Conservation (phyloP, 1,284 basidiomycete genomes). For the Dichomitus squalens region DNA sequence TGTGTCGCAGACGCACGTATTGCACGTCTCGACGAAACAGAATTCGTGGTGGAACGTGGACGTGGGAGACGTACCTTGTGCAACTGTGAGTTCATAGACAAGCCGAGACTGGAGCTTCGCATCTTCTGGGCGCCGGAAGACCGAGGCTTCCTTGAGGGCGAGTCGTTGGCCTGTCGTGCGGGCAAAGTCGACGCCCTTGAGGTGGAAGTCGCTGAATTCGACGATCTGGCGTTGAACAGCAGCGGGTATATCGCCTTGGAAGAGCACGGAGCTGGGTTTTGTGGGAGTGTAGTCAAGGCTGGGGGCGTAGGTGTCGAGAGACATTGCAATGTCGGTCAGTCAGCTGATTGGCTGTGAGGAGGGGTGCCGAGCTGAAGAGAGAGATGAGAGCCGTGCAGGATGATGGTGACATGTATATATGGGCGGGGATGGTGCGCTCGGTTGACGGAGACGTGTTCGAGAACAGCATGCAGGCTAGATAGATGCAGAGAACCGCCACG, state of each 20-base stretch:
- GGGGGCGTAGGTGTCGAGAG: neutral
- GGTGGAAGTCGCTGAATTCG: slow-evolving; percentile 14
- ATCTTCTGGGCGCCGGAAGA: slow-evolving; percentile 13
- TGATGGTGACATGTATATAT: neutral
- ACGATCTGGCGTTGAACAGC: slow-evolving; percentile 8
- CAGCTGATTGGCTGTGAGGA: neutral
- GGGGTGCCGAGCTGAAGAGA: too few relatives aligned
- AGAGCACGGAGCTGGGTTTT: neutral
- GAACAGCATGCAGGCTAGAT: neutral
- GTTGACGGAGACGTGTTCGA: neutral
- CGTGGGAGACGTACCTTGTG: neutral
- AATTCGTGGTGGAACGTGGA: neutral
- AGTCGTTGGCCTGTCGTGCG: slow-evolving; percentile 8
- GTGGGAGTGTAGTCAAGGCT: neutral
- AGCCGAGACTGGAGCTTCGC: slow-evolving; percentile 9
- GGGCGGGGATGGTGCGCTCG: neutral
- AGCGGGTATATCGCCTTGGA: slow-evolving; percentile 9
- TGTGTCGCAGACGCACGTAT: too few relatives aligned
- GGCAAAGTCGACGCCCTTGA: slow-evolving; percentile 8
- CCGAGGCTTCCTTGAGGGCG: slow-evolving; percentile 8
- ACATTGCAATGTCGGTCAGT: neutral
- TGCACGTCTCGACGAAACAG: neutral
- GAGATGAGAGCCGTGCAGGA: neutral
- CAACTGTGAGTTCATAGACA: slow-evolving; percentile 9
- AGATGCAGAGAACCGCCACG: neutral